Evolutionary conservation across 1,284 basidiomycete species (phyloP), one percentile per base, ranked within the genome.

Genomic region (Irpex rosettiformis): DNA sequence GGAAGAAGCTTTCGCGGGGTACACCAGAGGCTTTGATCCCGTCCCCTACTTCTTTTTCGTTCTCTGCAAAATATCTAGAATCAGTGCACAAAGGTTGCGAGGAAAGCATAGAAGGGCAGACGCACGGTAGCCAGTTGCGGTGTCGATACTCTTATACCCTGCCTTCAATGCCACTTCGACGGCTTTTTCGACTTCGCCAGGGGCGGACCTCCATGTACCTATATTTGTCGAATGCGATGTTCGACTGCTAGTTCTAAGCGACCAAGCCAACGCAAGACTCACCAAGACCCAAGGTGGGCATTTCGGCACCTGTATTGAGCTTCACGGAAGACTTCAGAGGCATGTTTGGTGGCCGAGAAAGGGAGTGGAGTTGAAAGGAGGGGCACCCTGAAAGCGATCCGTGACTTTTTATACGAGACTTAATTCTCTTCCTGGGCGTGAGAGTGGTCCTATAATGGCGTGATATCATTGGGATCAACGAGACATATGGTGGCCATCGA

Each of bases 181-280:
- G 25, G 90, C 90, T 56, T 77, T 75, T 67, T 83, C 84, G 54
- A 86, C 85, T 22, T 71, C 74, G 16, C 83, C 84, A 8, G 90
- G 85, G 60, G 79, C 67, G 25, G 88, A 87, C 69, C 89, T 86
- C 91, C 91, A 94, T 29, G 91, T 93, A n/a, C 85, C 84, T 86
- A 43, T 33, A 18, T 27, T 7, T 28, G 48, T 29, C 25, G 52
- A 7, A 45, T 33, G 40, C 49, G n/a, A 53, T 57, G 18, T 2
- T 21, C 43, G 54, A 22, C 27, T 13, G 8, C 21, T 18, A 22
- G 7, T 43, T 37, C n/a, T n/a, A n/a, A n/a, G n/a, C n/a, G n/a
- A n/a, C n/a, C n/a, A n/a, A n/a, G n/a, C n/a, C n/a, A n/a, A n/a
- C n/a, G n/a, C n/a, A 59, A 25, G 28, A 64, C 71, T 45, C 65